These are phyloP conservation scores for Boeremia exigua DNA, from an alignment of 2,329 filamentous ascomycete genomes.

Conservation along the genomic window DNA sequence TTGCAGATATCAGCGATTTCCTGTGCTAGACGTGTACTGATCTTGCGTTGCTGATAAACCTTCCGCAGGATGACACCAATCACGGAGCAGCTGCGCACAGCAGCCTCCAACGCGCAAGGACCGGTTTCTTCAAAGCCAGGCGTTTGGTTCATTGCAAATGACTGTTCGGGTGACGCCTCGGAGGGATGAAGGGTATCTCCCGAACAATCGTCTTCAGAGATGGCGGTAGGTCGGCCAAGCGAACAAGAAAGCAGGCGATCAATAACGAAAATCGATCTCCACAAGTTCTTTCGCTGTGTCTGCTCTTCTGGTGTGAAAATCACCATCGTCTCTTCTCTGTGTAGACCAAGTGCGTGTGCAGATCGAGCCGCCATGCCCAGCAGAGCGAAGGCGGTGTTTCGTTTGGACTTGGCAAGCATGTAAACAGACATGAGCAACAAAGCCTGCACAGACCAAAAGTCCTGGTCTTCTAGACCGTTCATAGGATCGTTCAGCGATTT, in stretches of 20 bases:
- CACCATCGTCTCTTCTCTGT: constrained; percentile 64
- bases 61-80: constrained; percentile 65
- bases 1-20: constrained; percentile 63
- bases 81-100: constrained; percentile 63
- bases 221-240: constrained; percentile 67
- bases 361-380: constrained; percentile 68
- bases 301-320: constrained; percentile 59
- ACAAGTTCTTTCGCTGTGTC: constrained; percentile 62
- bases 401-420: constrained; percentile 65
- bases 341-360: constrained; percentile 67
- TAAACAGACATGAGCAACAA: constrained; percentile 69
- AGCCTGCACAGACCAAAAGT: constrained; percentile 70
- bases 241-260: constrained; percentile 69
- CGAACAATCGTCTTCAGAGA: constrained; percentile 68
- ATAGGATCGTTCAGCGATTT: constrained; percentile 58
- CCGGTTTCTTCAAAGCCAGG: constrained; percentile 44
- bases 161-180: constrained; percentile 31
- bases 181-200: constrained; percentile 51
- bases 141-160: constrained; percentile 21
- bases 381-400: constrained; percentile 68
- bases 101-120: constrained; percentile 58
- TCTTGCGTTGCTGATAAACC: constrained; percentile 65
- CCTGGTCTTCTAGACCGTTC: constrained; percentile 64
- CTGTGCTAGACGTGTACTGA: constrained; percentile 63
- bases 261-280: constrained; percentile 69